Evolutionary conservation across 2,329 filamentous ascomycete species (phyloP).

Genomic region (Aspergillus sp.): DNA sequence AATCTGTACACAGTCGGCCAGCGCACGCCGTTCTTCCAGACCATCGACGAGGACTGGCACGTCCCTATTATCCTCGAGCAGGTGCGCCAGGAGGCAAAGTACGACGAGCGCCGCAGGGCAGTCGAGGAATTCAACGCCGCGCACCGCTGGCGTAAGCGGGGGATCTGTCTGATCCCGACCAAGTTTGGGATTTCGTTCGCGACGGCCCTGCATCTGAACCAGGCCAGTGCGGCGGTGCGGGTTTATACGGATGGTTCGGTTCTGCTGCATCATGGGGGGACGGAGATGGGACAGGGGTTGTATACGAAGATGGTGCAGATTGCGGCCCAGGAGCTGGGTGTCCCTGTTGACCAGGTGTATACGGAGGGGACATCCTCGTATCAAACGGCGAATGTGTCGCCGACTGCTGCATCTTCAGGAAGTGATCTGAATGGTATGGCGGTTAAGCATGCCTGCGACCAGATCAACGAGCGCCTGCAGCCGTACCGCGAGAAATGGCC

Average conservation of each 20-base stretch:
- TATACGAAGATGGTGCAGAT: slow-evolving; percentile 98
- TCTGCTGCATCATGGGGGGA: slow-evolving; percentile 90
- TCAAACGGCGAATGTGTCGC: slow-evolving; percentile 93
- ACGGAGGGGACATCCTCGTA: slow-evolving; percentile 68
- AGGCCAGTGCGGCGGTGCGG: slow-evolving; percentile 91
- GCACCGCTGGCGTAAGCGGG: slow-evolving; percentile 95
- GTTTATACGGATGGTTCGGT: slow-evolving; percentile 95
- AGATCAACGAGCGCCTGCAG: slow-evolving; percentile 81
- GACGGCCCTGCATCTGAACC: slow-evolving; percentile 92
- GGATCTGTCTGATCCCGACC: slow-evolving; percentile 81
- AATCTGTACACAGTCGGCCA: slow-evolving; percentile 72
- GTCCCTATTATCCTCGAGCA: slow-evolving; percentile 95
- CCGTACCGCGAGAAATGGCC: slow-evolving; percentile 83
- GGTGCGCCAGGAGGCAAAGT: slow-evolving; percentile 74
- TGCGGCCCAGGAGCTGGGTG: slow-evolving; percentile 80
- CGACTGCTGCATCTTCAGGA: slow-evolving; percentile 90
- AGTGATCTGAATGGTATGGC: slow-evolving; percentile 96
- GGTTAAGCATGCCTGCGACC: slow-evolving; percentile 85
- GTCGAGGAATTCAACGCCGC: slow-evolving; percentile 76
- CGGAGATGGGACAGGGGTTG: slow-evolving; percentile 96
- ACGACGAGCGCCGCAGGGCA: slow-evolving; percentile 66
- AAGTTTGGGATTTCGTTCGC: slow-evolving; percentile 95
- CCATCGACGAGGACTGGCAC: slow-evolving; percentile 73
- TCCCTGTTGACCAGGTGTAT: slow-evolving; percentile 50
- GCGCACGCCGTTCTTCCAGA: slow-evolving; percentile 23